These are phyloP conservation scores for Cyclotella baltica DNA, from an alignment of 108 stramenopile species.

Conservation along the genomic window DNA sequence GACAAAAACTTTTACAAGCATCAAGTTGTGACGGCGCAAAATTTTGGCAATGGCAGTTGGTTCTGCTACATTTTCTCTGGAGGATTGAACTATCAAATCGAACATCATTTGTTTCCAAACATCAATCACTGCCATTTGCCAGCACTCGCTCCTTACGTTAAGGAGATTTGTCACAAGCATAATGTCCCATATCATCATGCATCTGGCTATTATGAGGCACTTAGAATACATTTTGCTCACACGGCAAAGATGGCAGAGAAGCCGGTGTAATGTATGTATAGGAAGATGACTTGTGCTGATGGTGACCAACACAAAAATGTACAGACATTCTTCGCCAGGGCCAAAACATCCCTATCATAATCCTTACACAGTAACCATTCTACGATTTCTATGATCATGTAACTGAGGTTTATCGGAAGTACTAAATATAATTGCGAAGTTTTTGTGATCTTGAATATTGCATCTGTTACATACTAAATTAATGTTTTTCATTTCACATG, in stretches of 20 bases:
- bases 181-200: slow-evolving; percentile 52
- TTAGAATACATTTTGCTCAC: slow-evolving; percentile 49
- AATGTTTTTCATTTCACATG: no score
- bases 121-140: slow-evolving; percentile 67
- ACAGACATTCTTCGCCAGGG: no score
- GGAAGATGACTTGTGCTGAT: neutral
- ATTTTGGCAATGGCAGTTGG: slow-evolving; percentile 55
- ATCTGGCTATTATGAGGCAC: slow-evolving; percentile 55
- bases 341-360: no score
- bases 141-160: slow-evolving; percentile 39
- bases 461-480: no score
- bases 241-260: slow-evolving; percentile 46
- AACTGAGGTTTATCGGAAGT: no score
- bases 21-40: slow-evolving; percentile 62
- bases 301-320: no score
- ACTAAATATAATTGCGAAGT: no score
- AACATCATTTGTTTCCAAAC: slow-evolving; percentile 64
- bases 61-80: slow-evolving; percentile 57
- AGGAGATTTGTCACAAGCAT: slow-evolving; percentile 56
- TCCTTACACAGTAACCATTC: no score
- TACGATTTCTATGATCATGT: no score
- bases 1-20: slow-evolving; percentile 59
- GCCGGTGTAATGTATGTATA: slow-evolving; percentile 14
- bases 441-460: no score
- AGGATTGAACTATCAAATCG: slow-evolving; percentile 63